These are phyloP conservation scores for Dothideomycetes sp. DNA, from an alignment of 2,329 filamentous ascomycete genomes.

Conservation along the genomic window DNA sequence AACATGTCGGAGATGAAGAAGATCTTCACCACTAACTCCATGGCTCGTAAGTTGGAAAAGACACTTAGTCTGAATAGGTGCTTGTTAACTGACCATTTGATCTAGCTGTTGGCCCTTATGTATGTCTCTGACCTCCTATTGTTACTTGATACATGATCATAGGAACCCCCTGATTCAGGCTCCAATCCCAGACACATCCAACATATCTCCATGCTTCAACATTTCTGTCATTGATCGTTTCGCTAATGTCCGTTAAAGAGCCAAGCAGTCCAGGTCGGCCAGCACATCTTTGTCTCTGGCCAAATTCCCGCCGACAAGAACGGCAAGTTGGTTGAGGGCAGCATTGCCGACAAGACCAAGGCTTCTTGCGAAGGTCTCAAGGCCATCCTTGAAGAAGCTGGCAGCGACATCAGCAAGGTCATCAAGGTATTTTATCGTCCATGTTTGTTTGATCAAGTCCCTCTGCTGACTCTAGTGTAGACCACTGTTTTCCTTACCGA, in stretches of 20 bases:
- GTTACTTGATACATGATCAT: too few species aligned
- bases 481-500: slow-evolving; percentile 72
- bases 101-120: slow-evolving; percentile 35
- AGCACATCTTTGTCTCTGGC: slow-evolving; percentile 62
- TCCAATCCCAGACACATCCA: too few species aligned
- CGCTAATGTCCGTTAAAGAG: slow-evolving; percentile 24
- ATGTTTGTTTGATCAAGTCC: not conserved
- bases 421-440: slow-evolving; percentile 57
- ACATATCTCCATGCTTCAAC: not conserved
- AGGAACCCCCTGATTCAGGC: too few species aligned
- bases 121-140: too few species aligned
- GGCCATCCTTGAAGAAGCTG: slow-evolving; percentile 73
- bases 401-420: slow-evolving; percentile 66
- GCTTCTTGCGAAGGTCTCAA: slow-evolving; percentile 70
- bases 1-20: slow-evolving; percentile 36
- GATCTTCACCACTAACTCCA: slow-evolving; percentile 32
- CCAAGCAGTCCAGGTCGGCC: slow-evolving; percentile 58
- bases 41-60: slow-evolving; percentile 28
- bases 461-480: slow-evolving; percentile 18
- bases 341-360: slow-evolving; percentile 59
- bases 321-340: slow-evolving; percentile 53
- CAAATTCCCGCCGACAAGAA: slow-evolving; percentile 64
- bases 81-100: slow-evolving; percentile 14
- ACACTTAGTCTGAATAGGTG: not conserved
- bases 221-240: not conserved